Conservation (phyloP, 768 basidiomycete species). For the Tephrocybe sp. region DNA sequence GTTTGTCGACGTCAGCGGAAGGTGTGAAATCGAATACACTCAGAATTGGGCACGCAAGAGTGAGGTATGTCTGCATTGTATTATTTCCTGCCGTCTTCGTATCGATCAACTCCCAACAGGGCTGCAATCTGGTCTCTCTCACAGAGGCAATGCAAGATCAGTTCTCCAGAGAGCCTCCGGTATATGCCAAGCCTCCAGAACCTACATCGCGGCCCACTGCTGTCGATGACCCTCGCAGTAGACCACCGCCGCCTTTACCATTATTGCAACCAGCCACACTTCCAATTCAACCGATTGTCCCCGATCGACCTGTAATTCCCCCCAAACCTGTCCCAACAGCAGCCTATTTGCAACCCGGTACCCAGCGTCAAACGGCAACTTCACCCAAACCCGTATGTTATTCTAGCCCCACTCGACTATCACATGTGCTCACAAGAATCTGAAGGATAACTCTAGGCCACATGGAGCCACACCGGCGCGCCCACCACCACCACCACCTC, state of each 20-base stretch:
- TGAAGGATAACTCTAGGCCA: neutral
- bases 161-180: conserved; percentile 85
- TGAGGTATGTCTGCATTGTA: conserved; percentile 60
- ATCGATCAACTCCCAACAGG: conserved; percentile 41
- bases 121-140: conserved; percentile 72
- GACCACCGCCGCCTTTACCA: conserved; percentile 36
- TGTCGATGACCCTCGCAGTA: conserved; percentile 20
- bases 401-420: neutral
- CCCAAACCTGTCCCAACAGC: conserved; percentile 27
- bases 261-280: conserved; percentile 22
- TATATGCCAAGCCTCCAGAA: conserved; percentile 78
- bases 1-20: conserved; percentile 80
- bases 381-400: conserved; percentile 13
- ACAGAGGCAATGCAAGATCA: conserved; percentile 76
- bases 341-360: conserved; percentile 7
- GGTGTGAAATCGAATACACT: conserved; percentile 67
- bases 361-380: conserved; percentile 3
- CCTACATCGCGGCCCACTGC: conserved; percentile 11
- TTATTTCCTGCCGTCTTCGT: conserved; percentile 6
- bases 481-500: conserved; percentile 14
- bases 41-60: conserved; percentile 78
- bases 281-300: conserved; percentile 13
- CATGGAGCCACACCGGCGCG: conserved; percentile 2
- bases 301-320: conserved; percentile 32
- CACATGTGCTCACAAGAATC: neutral